Evolutionary conservation across 306 rosid genomes (phyloP).

Genomic region (Betula pendula): DNA sequence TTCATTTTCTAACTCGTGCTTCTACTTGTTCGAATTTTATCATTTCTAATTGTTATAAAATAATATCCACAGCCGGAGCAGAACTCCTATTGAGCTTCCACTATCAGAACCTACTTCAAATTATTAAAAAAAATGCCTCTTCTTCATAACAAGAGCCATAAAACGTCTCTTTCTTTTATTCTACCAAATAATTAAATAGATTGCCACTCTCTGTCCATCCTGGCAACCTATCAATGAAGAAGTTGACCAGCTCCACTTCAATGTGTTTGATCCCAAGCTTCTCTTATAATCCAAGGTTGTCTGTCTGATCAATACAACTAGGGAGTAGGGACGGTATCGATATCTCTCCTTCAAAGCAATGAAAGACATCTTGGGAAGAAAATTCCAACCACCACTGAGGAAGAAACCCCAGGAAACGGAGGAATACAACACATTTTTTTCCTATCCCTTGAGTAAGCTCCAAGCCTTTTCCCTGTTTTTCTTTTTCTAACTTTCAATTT

Average conservation of each 20-base stretch:
- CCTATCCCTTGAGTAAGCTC: constrained; percentile 47
- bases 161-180: not conserved
- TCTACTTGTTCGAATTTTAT: not conserved
- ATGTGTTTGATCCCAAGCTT: constrained; percentile 7
- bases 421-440: constrained; percentile 10
- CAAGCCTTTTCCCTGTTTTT: constrained; percentile 29
- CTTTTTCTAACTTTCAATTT: constrained; percentile 26
- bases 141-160: too few species aligned
- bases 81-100: too few species aligned
- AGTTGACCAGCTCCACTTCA: constrained; percentile 35
- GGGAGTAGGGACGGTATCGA: constrained; percentile 62
- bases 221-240: constrained; percentile 16
- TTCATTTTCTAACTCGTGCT: not conserved
- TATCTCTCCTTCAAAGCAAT: constrained; percentile 61
- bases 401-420: constrained; percentile 27
- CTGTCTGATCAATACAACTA: constrained; percentile 19
- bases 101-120: too few species aligned
- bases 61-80: too few species aligned
- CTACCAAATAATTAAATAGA: not conserved
- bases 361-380: constrained; percentile 38
- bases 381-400: constrained; percentile 38
- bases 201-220: constrained; percentile 17
- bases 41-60: too few species aligned
- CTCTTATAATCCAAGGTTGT: constrained; percentile 25
- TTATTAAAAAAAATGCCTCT: too few species aligned